A percentile compares a stretch with the other conserved stretches of the same genome.
phyloP scores from a whole-genome alignment of 169 alveolate species.

The Cryptosporidium felis region DNA sequence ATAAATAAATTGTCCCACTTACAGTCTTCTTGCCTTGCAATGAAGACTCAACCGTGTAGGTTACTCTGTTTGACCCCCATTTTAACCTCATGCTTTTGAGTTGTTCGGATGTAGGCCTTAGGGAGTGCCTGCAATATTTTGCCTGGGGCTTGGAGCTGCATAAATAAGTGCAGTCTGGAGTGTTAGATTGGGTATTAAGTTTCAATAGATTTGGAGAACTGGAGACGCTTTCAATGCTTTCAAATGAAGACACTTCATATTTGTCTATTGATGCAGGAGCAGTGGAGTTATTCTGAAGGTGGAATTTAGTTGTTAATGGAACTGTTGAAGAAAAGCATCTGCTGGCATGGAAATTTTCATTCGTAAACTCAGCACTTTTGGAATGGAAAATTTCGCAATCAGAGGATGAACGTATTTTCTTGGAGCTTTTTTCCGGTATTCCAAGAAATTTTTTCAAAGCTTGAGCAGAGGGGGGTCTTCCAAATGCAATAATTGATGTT shows the following conservation, averaged over 20 bases:
- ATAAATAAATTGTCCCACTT: constrained; percentile 89
- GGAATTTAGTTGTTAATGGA: constrained; percentile 4
- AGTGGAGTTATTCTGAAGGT: background rate
- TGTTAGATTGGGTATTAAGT: background rate
- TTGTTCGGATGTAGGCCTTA: constrained; percentile 89
- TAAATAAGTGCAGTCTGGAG: constrained; percentile 8
- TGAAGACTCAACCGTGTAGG: constrained; percentile 87
- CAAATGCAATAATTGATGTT: constrained; percentile 88
- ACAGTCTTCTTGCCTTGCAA: constrained; percentile 91
- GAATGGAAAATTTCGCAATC: background rate
- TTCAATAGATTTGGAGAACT: constrained; percentile 8
- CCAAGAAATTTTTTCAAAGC: constrained; percentile 81
- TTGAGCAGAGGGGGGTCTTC: constrained; percentile 85
- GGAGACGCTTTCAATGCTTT: constrained; percentile 28
- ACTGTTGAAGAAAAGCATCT: constrained; percentile 46
- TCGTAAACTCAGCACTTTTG: background rate
- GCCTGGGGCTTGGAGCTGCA: constrained; percentile 32
- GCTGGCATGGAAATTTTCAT: background rate
- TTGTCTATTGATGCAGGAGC: constrained; percentile 21
- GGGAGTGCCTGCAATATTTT: constrained; percentile 78
- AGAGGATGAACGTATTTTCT: constrained; percentile 30
- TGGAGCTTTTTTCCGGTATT: background rate
- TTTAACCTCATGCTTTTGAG: constrained; percentile 84
- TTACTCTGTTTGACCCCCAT: constrained; percentile 88
- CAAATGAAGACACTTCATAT: constrained; percentile 50